Conservation (phyloP, 306 rosid species). For the Ceratonia siliqua region DNA sequence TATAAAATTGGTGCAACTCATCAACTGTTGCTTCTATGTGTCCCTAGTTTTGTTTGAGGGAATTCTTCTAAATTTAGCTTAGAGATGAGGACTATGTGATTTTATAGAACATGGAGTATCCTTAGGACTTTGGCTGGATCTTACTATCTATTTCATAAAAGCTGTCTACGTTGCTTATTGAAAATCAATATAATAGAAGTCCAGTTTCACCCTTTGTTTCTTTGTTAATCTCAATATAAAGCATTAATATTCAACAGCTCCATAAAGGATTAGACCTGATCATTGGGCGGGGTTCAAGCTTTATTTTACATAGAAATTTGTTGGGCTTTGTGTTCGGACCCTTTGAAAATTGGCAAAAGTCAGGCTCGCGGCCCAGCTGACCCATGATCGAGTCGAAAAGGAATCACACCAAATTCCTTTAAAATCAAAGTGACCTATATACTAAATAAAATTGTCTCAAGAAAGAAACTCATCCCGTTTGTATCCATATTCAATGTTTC, state of each 20-base stretch:
- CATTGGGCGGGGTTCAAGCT: too few species aligned
- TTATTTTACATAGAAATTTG: too few species aligned
- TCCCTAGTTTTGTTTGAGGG: conserved; percentile 18
- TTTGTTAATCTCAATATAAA: not conserved
- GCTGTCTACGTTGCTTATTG: not conserved
- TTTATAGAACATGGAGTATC: not conserved
- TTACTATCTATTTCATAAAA: not conserved
- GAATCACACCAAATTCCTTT: not conserved
- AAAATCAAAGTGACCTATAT: conserved; percentile 2
- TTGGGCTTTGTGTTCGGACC: too few species aligned
- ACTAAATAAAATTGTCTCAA: not conserved
- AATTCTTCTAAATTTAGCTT: not conserved
- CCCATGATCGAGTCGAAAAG: too few species aligned
- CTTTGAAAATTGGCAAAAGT: too few species aligned
- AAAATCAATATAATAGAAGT: not conserved
- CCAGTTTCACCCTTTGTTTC: not conserved
- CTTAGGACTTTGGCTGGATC: not conserved
- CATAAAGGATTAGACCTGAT: too few species aligned
- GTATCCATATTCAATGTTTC: not conserved
- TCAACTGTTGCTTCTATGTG: conserved; percentile 5
- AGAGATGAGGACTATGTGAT: not conserved
- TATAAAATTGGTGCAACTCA: conserved; percentile 25
- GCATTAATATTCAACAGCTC: not conserved
- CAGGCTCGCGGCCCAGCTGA: too few species aligned
- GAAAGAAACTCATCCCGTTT: conserved; percentile 17